These are phyloP conservation scores for Circinella minor DNA, from an alignment of 371 early-diverging fungal species.

Conservation along the genomic window DNA sequence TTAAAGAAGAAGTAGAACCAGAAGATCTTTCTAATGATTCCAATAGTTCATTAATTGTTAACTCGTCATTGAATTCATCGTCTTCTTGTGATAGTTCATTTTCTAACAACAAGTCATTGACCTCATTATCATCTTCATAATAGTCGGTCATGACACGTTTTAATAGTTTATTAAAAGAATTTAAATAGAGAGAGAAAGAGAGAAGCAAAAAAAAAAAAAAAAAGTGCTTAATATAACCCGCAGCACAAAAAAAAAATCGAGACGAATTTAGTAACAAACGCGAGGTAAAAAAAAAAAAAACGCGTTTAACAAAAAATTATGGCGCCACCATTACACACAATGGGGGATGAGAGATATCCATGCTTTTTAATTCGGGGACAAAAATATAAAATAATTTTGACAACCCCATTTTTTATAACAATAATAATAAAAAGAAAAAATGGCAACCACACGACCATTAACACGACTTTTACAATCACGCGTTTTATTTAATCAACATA, in stretches of 20 bases:
- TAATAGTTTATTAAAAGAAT: too few species aligned
- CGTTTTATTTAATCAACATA: constrained; percentile 4
- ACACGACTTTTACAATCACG: neutral
- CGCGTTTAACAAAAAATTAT: too few species aligned
- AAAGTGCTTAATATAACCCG: too few species aligned
- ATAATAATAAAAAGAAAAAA: neutral
- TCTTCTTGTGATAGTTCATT: constrained; percentile 1
- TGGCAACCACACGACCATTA: constrained; percentile 4
- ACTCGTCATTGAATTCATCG: constrained; percentile 10
- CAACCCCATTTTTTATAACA: too few species aligned
- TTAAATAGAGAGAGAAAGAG: too few species aligned
- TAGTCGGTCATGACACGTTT: neutral
- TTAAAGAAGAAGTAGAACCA: too few species aligned
- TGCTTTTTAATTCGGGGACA: neutral
- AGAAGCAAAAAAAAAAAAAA: too few species aligned
- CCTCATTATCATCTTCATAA: neutral
- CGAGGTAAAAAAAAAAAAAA: too few species aligned
- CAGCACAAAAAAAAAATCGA: too few species aligned
- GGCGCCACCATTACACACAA: too few species aligned
- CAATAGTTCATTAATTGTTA: constrained; percentile 7
- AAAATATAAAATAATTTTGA: neutral
- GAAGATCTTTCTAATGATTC: neutral
- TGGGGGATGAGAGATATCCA: too few species aligned
- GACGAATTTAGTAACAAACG: too few species aligned
- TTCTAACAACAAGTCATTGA: neutral